These are phyloP conservation scores for Verticillium isaacii DNA, from an alignment of 2,329 filamentous ascomycete genomes.

Conservation along the genomic window DNA sequence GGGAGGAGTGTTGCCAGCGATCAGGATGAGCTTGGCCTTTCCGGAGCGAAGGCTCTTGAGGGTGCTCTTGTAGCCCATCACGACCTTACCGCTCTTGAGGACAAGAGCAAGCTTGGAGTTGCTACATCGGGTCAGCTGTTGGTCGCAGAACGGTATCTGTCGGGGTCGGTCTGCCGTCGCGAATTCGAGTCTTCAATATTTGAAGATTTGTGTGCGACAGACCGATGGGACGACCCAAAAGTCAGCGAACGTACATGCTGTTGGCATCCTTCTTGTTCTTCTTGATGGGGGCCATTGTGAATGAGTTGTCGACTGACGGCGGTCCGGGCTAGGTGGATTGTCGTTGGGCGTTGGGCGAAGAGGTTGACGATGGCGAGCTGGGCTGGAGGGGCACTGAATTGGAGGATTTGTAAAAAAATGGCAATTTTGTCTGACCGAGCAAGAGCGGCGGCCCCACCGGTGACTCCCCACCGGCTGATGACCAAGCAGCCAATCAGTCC, in stretches of 20 bases:
- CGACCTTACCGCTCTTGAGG: constrained; percentile 72
- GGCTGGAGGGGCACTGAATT: not conserved
- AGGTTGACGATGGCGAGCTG: constrained; percentile 6
- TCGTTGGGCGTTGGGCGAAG: constrained; percentile 9
- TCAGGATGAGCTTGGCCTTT: constrained; percentile 98
- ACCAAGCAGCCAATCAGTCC: constrained; percentile 16
- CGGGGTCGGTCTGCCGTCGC: not conserved
- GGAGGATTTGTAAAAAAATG: not conserved
- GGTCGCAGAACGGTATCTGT: not conserved
- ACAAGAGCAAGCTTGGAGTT: constrained; percentile 57
- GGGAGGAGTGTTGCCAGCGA: constrained; percentile 77
- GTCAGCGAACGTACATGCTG: constrained; percentile 40
- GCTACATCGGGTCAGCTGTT: not conserved
- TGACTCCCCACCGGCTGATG: constrained; percentile 27
- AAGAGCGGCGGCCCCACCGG: constrained; percentile 15
- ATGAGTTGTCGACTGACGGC: constrained; percentile 31
- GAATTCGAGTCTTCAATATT: not conserved
- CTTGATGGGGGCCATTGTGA: constrained; percentile 64
- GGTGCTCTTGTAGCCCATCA: constrained; percentile 65
- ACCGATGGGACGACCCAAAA: not conserved
- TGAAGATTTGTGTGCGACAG: not conserved
- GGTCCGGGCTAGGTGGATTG: not conserved
- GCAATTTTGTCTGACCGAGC: not conserved
- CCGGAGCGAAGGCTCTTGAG: constrained; percentile 88
- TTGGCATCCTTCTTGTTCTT: constrained; percentile 84